Evolutionary conservation across 441 rosid genomes (phyloP).

Genomic region (Rhodomyrtus psidioides): DNA sequence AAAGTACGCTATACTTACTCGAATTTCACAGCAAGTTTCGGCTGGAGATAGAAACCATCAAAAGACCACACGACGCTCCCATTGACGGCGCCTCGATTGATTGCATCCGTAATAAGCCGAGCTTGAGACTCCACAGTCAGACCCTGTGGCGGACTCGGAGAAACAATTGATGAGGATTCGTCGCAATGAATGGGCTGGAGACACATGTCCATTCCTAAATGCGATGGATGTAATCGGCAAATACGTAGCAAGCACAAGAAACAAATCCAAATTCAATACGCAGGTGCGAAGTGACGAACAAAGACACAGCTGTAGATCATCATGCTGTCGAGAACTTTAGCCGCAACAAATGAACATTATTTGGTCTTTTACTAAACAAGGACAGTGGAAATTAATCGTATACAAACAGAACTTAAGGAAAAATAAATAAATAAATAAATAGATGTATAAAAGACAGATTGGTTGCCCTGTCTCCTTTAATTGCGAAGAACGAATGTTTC

Average conservation of each 20-base stretch:
- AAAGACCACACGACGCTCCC: background rate
- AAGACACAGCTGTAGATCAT: background rate
- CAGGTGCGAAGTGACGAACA: background rate
- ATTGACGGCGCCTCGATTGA: background rate
- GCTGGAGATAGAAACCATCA: background rate
- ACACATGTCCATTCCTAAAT: background rate
- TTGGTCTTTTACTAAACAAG: background rate
- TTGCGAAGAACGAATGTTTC: background rate
- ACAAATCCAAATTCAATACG: background rate
- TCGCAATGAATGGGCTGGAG: accelerated
- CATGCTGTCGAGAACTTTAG: background rate
- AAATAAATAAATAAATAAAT: accelerated
- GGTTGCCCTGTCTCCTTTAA: background rate
- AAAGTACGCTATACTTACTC: background rate
- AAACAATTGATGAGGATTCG: background rate
- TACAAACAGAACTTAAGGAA: background rate
- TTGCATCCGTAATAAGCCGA: background rate
- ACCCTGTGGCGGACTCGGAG: too few species aligned
- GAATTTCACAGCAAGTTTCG: background rate
- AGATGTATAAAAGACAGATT: background rate
- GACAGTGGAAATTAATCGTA: background rate
- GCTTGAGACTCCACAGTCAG: background rate
- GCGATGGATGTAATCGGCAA: background rate
- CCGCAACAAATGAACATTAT: background rate
- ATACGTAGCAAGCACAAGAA: background rate